Evolutionary conservation across 495 filamentous ascomycete species (phyloP).

Genomic region (Xylaria castorea): DNA sequence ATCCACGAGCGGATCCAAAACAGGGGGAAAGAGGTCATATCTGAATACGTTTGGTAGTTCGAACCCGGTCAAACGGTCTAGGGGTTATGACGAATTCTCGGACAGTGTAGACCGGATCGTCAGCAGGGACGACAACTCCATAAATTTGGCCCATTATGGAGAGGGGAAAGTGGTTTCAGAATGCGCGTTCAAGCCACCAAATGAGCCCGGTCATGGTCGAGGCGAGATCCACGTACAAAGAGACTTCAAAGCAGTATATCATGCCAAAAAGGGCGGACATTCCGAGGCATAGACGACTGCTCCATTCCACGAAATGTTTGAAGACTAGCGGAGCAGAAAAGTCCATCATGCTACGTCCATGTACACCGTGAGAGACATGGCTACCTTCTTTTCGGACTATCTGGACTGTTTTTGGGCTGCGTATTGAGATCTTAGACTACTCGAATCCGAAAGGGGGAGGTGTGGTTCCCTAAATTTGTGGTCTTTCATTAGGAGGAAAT

Average conservation of each 20-base stretch:
- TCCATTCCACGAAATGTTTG: not conserved
- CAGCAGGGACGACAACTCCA: constrained; percentile 10
- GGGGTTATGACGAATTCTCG: not conserved
- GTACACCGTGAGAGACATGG: not conserved
- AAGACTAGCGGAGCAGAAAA: not conserved
- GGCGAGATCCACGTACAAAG: constrained; percentile 17
- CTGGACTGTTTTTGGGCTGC: not conserved
- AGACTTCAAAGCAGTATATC: constrained; percentile 21
- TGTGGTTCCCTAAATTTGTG: not conserved
- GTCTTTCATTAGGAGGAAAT: not conserved
- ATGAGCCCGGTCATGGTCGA: not conserved
- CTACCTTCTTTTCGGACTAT: not conserved
- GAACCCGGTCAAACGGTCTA: not conserved
- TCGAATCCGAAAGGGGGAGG: not conserved
- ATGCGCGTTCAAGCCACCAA: not conserved
- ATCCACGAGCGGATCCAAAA: not conserved
- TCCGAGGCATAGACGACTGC: not conserved
- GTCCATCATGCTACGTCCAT: not conserved
- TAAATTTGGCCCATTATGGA: not conserved
- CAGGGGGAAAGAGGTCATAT: not conserved
- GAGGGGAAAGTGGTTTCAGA: constrained; percentile 20
- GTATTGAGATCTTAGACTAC: not conserved
- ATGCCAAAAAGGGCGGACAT: not conserved
- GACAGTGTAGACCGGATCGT: constrained; percentile 10
- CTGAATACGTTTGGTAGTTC: constrained; percentile 21